Evolutionary conservation across 1,284 basidiomycete genomes (phyloP).

Genomic region (Ceratobasidium sp.): DNA sequence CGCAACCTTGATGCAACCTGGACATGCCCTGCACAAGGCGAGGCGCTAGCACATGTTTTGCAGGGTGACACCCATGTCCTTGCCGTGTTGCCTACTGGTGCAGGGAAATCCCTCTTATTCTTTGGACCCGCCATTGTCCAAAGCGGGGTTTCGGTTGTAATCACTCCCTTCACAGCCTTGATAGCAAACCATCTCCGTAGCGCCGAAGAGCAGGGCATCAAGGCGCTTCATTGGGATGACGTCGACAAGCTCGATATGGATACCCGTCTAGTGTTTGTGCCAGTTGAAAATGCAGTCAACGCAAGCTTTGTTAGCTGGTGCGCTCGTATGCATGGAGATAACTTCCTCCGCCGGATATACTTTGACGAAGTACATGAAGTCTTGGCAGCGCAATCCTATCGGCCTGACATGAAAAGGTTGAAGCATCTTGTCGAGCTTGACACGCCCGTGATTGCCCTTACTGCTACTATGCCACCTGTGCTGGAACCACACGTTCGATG

Average conservation of each 20-base stretch:
- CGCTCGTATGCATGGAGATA: background rate
- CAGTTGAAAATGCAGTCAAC: background rate
- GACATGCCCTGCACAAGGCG: background rate
- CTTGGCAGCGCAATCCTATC: background rate
- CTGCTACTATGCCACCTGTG: background rate
- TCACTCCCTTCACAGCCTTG: background rate
- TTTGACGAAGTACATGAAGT: constrained; percentile 11
- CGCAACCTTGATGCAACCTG: background rate
- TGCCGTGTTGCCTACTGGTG: background rate
- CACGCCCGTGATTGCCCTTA: background rate
- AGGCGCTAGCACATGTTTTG: background rate
- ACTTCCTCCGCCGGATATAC: background rate
- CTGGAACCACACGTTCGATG: background rate
- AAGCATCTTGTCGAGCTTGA: background rate
- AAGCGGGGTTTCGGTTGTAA: background rate
- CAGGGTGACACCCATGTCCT: background rate
- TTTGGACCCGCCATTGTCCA: background rate
- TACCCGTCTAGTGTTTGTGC: background rate
- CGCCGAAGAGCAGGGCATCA: background rate
- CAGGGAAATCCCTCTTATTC: constrained; percentile 11
- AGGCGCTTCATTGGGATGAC: background rate
- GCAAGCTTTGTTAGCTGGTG: background rate
- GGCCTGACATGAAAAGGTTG: background rate
- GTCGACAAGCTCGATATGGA: background rate
- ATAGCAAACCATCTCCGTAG: background rate